Conservation (phyloP, 306 rosid species). For the Pterocarpus santalinus region DNA sequence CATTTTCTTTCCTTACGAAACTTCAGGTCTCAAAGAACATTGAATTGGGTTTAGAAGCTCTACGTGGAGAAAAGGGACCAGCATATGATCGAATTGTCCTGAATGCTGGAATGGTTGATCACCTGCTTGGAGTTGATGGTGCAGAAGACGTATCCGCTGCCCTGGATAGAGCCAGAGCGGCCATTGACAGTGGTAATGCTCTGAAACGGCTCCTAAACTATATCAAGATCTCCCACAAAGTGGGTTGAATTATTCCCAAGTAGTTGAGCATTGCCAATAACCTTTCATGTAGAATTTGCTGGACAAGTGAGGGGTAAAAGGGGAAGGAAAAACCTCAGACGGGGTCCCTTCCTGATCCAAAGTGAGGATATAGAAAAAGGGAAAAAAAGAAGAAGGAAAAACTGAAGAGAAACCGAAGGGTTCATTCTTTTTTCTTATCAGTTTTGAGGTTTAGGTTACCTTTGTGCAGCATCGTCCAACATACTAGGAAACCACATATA, state of each 20-base stretch:
- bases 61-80: slow-evolving; percentile 83
- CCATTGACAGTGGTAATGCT: slow-evolving; percentile 93
- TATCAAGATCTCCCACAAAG: slow-evolving; percentile 74
- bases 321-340: slow-evolving; percentile 33
- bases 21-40: slow-evolving; percentile 82
- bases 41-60: slow-evolving; percentile 91
- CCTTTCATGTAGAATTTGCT: not conserved
- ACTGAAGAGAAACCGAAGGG: not conserved
- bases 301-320: slow-evolving; percentile 17
- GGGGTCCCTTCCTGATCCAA: not conserved
- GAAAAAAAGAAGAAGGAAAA: not conserved
- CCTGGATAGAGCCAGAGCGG: slow-evolving; percentile 91
- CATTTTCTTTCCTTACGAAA: slow-evolving; percentile 33
- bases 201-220: slow-evolving; percentile 79
- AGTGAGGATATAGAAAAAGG: not conserved
- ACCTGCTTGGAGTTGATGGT: slow-evolving; percentile 91
- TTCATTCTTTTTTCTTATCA: slow-evolving; percentile 17
- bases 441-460: slow-evolving; percentile 42
- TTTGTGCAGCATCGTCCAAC: slow-evolving; percentile 14
- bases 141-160: slow-evolving; percentile 79
- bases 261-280: slow-evolving; percentile 28
- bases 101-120: slow-evolving; percentile 96
- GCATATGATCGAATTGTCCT: slow-evolving; percentile 91
- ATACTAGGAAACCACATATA: slow-evolving; percentile 1
- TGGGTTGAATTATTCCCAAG: slow-evolving; percentile 49